Base-by-base conservation (phyloP, 768 basidiomycete genomes). In the Mycena olivaceomarginata region DNA sequence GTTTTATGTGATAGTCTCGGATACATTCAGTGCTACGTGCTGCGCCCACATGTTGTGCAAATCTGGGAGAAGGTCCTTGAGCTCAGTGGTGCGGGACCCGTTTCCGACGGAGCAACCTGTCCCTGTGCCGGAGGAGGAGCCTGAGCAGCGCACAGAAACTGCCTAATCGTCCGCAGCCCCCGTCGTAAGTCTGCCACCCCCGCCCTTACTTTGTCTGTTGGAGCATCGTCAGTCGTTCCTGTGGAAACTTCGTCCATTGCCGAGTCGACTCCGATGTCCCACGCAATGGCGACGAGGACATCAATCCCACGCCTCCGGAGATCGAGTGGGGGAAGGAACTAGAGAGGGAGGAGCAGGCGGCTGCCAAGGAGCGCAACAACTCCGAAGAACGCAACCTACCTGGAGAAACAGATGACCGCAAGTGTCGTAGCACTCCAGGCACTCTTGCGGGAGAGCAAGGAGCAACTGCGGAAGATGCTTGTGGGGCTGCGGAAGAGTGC, bases 51-150 rank as follows among this genome's bases (percentile, higher is more conserved):
- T 77, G 89, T 96, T 20, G 85, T 88, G 65, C 90, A 89, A 80
- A 95, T 96, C 53, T 95, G 94, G 94, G 95, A 92, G 66, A 93
- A 94, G 81, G 93, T 95, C 51, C 89, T 89, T 74, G 93, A 94
- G 81, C 87, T 88, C 78, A 92, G 88, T 82, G 88, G 80, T 8
- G 66, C 67, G 5, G 79, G 62, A 15, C 75, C 75, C 4, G 64
- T 74, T n/a, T 22, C 67, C 87, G 84, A 77, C 83, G 82, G 25
- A 81, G 72, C 79, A 83, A 79, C 63, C 83, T 11, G 72, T 73
- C 8, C 70, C 79, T n/a, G 70, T 74, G 39, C 78, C 79, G 1
- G 59, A 37, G 13, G 10, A 60, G n/a, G 75, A 81, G 62, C 76
- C 64, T 64, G 78, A 51, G 51, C 62, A 20, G 31, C 41, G 56